Evolutionary conservation across 768 basidiomycete genomes (phyloP).

Genomic region (Epithele typhae): DNA sequence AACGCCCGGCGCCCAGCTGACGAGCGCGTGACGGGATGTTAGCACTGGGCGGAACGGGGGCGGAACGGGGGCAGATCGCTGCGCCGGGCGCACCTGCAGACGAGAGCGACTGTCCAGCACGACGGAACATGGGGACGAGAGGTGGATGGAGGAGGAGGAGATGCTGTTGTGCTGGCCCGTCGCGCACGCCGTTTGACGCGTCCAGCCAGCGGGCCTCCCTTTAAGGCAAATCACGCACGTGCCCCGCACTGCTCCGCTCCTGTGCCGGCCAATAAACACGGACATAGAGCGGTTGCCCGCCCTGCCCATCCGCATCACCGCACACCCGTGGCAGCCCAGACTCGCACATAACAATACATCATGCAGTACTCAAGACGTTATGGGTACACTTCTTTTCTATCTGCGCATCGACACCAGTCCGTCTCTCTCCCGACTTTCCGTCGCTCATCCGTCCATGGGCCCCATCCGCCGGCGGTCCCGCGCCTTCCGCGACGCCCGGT

Average conservation of each 20-base stretch:
- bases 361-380: constrained; percentile 7
- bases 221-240: constrained; percentile 14
- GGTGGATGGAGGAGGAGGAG: constrained; percentile 7
- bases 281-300: too few species aligned
- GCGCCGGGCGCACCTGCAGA: constrained; percentile 41
- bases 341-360: background rate
- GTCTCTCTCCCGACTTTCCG: too few species aligned
- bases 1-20: constrained; percentile 74
- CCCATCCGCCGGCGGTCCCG: constrained; percentile 54
- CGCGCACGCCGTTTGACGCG: constrained; percentile 5
- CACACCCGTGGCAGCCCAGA: too few species aligned
- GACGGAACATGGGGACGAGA: constrained; percentile 71
- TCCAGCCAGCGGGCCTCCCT: constrained; percentile 2
- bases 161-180: constrained; percentile 14
- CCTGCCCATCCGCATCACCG: too few species aligned
- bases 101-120: constrained; percentile 53
- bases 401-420: too few species aligned
- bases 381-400: constrained; percentile 16
- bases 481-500: constrained; percentile 70
- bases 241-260: too few species aligned
- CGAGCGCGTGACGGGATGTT: background rate
- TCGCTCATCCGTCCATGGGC: constrained; percentile 32
- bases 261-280: too few species aligned
- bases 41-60: background rate
- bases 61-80: background rate